These are phyloP conservation scores for Aspergillus sparsus DNA, from an alignment of 495 filamentous ascomycete species.

Conservation along the genomic window DNA sequence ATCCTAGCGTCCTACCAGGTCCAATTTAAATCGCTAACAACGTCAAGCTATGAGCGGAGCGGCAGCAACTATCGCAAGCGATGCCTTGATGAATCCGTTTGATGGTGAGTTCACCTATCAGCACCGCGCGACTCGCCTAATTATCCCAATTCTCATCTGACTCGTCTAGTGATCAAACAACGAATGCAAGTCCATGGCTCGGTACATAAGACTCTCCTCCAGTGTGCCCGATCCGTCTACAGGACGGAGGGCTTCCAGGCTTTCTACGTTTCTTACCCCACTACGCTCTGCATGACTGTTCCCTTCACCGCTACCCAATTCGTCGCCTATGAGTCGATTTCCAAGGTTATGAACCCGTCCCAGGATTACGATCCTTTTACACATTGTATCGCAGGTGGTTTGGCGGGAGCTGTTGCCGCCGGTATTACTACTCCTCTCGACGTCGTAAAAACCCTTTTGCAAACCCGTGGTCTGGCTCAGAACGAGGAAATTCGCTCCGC, in stretches of 20 bases:
- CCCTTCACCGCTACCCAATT: constrained; percentile 97
- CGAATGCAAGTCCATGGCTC: constrained; percentile 98
- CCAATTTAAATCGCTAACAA: constrained; percentile 19
- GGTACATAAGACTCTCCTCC: constrained; percentile 76
- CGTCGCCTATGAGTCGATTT: constrained; percentile 94
- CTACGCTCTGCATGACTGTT: constrained; percentile 97
- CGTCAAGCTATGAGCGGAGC: constrained; percentile 81
- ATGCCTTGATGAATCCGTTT: constrained; percentile 99
- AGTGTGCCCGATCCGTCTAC: constrained; percentile 88
- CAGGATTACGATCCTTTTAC: constrained; percentile 86
- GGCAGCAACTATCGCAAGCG: constrained; percentile 91
- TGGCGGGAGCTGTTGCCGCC: constrained; percentile 91
- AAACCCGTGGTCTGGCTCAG: constrained; percentile 80
- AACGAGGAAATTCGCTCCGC: constrained; percentile 84
- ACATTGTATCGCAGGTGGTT: constrained; percentile 86
- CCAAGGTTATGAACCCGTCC: constrained; percentile 84
- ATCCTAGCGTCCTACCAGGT: constrained; percentile 11
- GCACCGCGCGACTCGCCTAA: neutral
- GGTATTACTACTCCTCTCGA: constrained; percentile 94
- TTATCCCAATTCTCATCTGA: constrained; percentile 17
- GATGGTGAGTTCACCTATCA: constrained; percentile 67
- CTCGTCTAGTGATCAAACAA: constrained; percentile 86
- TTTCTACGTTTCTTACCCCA: constrained; percentile 99
- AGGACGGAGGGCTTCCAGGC: constrained; percentile 82
- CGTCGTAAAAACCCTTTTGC: constrained; percentile 95